These are phyloP conservation scores for Hypholoma fasciculare DNA, from an alignment of 768 basidiomycete species.

Conservation along the genomic window DNA sequence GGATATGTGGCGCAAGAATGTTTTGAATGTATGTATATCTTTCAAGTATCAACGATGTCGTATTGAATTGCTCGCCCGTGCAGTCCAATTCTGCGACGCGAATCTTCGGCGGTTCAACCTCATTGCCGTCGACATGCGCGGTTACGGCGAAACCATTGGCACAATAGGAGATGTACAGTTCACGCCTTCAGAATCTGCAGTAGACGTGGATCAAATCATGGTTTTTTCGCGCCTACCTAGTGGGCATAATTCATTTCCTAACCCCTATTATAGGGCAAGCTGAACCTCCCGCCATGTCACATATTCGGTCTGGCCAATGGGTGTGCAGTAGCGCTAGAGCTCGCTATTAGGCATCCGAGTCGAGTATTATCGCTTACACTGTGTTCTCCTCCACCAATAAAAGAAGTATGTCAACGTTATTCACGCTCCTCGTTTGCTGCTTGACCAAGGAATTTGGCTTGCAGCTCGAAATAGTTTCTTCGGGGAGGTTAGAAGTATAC, in stretches of 20 bases:
- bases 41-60: background rate
- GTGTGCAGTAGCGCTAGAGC: constrained; percentile 29
- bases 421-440: background rate
- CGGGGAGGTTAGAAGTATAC: constrained; percentile 21
- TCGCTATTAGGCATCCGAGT: constrained; percentile 31
- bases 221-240: constrained; percentile 15
- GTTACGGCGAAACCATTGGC: constrained; percentile 30
- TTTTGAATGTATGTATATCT: constrained; percentile 33
- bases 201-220: constrained; percentile 32
- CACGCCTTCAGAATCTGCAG: constrained; percentile 29
- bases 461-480: constrained; percentile 27
- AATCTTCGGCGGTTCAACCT: constrained; percentile 37
- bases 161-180: constrained; percentile 22
- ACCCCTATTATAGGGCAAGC: constrained; percentile 23
- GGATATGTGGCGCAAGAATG: constrained; percentile 30
- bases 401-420: constrained; percentile 26
- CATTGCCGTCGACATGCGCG: constrained; percentile 34
- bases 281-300: constrained; percentile 33
- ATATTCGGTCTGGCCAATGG: constrained; percentile 37
- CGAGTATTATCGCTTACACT: constrained; percentile 32
- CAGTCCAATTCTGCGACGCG: constrained; percentile 37
- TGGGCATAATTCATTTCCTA: background rate
- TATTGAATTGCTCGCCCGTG: background rate
- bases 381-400: constrained; percentile 33
- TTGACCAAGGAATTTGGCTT: background rate